Base-by-base conservation (phyloP, 306 rosid genomes). In the Fragaria nilgerrensis region DNA sequence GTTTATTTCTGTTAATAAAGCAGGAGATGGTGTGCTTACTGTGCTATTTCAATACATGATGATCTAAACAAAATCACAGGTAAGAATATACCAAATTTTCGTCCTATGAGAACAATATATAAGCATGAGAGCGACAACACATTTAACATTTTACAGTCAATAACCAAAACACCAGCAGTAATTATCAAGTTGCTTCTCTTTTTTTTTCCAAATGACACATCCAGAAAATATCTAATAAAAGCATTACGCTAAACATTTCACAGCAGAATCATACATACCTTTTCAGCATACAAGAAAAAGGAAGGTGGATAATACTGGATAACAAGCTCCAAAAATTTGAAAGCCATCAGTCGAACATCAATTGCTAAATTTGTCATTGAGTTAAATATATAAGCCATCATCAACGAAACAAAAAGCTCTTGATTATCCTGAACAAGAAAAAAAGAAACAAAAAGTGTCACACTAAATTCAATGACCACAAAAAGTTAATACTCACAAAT, bases 311-410 rank as follows among this genome's bases (percentile, higher is more conserved):
- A 69, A 79, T 80, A 86, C 82, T 89, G 82, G 56, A 92, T 86
- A 73, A 89, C 88, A 45, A 90, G 97, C 78, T 89, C 93, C 79
- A 92, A 80, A 83, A 90, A 87, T 84, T 86, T 87, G 82, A 92
- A 90, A 75, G 97, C 91, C 90, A 87, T 95, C 84, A 89, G 76
- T 84, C 96, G 91, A 78, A 90, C 86, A 50, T 90, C 93, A 81
- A 88, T 79, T 41, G 89, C 82, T 73, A 89, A 87, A 88, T 90
- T 83, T 15, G 89, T 89, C 98, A 95, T 89, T n/a, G 98, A 96
- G 71, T 89, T 86, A 72, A 92, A 92, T 79, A 92, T 86, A 88
- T 89, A 90, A 37, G 90, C 80, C 97, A 89, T 92, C 85, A 89
- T 70, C 72, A 89, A 82, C 75, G 97, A 92, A 68, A 84, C 53